Evolutionary conservation across 2,329 filamentous ascomycete species (phyloP), one percentile per base, ranked within the genome.

Genomic region (Colletotrichum gigasporum): DNA sequence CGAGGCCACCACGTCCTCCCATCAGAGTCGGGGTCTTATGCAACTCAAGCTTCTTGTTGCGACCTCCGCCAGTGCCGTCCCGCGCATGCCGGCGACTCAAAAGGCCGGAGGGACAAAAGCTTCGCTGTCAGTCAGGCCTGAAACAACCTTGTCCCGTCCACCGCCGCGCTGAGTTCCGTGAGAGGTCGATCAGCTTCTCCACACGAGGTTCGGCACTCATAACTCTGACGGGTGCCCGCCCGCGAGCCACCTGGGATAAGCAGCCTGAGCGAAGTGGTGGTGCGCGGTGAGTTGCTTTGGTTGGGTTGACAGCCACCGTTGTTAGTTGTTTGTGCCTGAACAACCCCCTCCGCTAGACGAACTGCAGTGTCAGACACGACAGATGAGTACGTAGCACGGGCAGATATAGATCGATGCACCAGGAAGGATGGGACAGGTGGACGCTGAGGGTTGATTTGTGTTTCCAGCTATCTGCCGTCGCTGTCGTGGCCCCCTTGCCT

Each of bases 131-230:
- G 37, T 26, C 30, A 42, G 28, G 56, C 62, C 56, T 65, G 62
- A 65, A 65, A 65, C 62, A 65, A 55, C 62, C 62, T 35, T 65
- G 62, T 62, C 59, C 53, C 20, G 24, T 58, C 62, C 48, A 54
- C 50, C 42, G 16, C 62, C 4, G 32, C 30, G 41, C 57, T 41
- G 62, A 55, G 35, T 47, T 54, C 62, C 37, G 42, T 32, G 57
- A 65, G 50, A 62, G 41, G 62, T 65, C 57, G 62, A 62, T 65
- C 57, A 32, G 24, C 39, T 54, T 30, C 56, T 55, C 62, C 62
- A 65, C 56, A 62, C 20, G 48, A 65, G 51, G 48, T 61, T 62
- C 62, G 56, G 56, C 50, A 61, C 39, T 44, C 28, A 37, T 16
- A 53, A 39, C 26, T 20, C 24, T 51, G 32, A 45, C 32, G 37